Percentiles rank a stretch among this genome's conserved stretches.
Evolutionary conservation across 2,329 filamentous ascomycete species (phyloP).

Genomic region (Fusarium albidum): DNA sequence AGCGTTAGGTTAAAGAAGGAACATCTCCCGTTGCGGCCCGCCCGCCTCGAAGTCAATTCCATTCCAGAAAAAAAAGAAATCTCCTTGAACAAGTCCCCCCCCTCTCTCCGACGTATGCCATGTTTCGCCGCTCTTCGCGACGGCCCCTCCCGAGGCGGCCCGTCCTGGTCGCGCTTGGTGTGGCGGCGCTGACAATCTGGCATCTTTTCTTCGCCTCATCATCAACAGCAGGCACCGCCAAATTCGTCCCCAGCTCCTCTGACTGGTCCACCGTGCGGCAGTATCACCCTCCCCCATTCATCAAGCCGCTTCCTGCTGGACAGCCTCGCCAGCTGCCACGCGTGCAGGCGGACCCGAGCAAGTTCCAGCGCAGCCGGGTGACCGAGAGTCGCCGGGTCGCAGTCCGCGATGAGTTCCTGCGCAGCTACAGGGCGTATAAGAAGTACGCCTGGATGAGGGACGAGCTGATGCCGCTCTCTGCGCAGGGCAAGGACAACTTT

Average conservation of each 20-base stretch:
- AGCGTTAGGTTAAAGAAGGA: no score
- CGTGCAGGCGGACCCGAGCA: conserved; percentile 41
- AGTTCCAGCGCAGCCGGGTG: conserved; percentile 29
- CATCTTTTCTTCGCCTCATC: conserved; percentile 23
- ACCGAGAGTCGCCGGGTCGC: conserved; percentile 45
- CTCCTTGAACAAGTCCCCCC: no score
- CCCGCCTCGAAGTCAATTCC: not conserved
- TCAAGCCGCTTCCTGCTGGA: conserved; percentile 44
- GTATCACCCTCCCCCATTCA: conserved; percentile 42
- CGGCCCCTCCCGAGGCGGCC: not conserved
- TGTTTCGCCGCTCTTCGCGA: conserved; percentile 5
- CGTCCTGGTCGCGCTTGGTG: conserved; percentile 5
- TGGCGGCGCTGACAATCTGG: conserved; percentile 23
- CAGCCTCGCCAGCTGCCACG: conserved; percentile 37
- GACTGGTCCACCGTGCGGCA: conserved; percentile 43
- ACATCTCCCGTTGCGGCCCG: not conserved
- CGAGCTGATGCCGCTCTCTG: conserved; percentile 60
- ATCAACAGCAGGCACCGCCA: conserved; percentile 1
- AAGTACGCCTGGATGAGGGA: conserved; percentile 61
- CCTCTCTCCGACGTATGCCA: not conserved
- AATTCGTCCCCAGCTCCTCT: conserved; percentile 39
- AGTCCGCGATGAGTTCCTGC: conserved; percentile 52
- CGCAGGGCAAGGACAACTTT: conserved; percentile 55
- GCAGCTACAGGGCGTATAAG: conserved; percentile 61
- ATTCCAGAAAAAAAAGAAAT: no score